Evolutionary conservation across 345 rosid genomes (phyloP).

Genomic region (Syzygium oleosum): DNA sequence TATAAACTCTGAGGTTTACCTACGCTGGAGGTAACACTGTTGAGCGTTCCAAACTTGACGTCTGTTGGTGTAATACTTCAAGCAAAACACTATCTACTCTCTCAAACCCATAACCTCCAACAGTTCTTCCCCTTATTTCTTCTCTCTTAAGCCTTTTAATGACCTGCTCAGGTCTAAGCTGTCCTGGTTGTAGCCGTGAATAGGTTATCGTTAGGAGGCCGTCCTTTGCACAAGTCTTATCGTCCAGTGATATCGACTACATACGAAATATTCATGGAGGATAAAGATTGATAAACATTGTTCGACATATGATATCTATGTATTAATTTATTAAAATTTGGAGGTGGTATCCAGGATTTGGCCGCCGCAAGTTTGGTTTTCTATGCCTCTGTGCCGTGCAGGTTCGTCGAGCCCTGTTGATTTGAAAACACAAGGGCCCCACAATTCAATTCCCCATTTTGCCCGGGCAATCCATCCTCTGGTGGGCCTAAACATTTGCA

Average conservation of each 20-base stretch:
- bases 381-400: neutral
- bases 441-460: neutral
- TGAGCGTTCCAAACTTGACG: no score
- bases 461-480: neutral
- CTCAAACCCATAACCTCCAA: no score
- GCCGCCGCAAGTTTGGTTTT: neutral
- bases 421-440: neutral
- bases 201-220: no score
- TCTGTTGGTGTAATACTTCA: no score
- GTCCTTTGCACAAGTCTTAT: neutral
- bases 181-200: no score
- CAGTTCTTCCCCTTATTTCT: no score
- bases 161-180: no score
- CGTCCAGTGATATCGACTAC: fast-evolving
- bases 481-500: neutral
- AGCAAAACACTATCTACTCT: no score
- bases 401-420: neutral
- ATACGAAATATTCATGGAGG: neutral
- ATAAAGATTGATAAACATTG: neutral
- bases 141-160: no score
- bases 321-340: neutral
- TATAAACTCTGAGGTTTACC: no score
- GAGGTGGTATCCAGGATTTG: neutral
- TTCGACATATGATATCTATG: neutral
- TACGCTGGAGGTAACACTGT: no score